Base-by-base conservation (phyloP, 345 rosid species). In the Passiflora organensis region DNA sequence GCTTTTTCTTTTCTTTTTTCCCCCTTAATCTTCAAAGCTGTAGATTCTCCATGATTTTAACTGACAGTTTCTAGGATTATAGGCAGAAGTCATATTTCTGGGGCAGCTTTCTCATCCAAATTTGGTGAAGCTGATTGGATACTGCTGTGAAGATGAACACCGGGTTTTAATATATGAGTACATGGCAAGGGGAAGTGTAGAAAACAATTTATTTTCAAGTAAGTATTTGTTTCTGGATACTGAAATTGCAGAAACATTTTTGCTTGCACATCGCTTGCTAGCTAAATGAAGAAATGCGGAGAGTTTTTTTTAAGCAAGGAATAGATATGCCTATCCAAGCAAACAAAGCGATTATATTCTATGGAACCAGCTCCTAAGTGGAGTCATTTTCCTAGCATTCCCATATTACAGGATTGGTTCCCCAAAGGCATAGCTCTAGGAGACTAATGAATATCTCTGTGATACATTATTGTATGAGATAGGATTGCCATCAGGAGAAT, bases 51-150 rank as follows among this genome's bases (percentile, higher is more conserved):
- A 13, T 22, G 15, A 47, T 22, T 53, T 55, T 72, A 36, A 60
- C 56, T 34, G 20, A 47, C 28, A n/a, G n/a, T 6, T 48, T 59
- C 37, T 43, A 44, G 65, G 54, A 56, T 60, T 48, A 56, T 70
- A 91, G 98, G 96, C 98, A 62, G 98, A 91, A 60, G 98, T 91
- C 70, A 84, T 91, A 78, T 91, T 88, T 70, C 58, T 91, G 70
- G 98, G 98, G 58, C 95, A 88, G 74, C 95, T 91, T 64, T 88
- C 98, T 10, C 95, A 88, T 78, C 96, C 96, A 15, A 86, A 91
- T 73, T 70, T 91, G 68, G 98, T 91, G 73, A 91, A 88, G 70
- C 50, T 91, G 75, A 75, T 88, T 15, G 98, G 98, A 25, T 91
- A 91, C 56, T 91, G 98, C 74, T 91, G 98, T 18, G 90, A 86